phyloP scores from a whole-genome alignment of 2,329 filamentous ascomycete species.

The Fusarium nisikadoi region DNA sequence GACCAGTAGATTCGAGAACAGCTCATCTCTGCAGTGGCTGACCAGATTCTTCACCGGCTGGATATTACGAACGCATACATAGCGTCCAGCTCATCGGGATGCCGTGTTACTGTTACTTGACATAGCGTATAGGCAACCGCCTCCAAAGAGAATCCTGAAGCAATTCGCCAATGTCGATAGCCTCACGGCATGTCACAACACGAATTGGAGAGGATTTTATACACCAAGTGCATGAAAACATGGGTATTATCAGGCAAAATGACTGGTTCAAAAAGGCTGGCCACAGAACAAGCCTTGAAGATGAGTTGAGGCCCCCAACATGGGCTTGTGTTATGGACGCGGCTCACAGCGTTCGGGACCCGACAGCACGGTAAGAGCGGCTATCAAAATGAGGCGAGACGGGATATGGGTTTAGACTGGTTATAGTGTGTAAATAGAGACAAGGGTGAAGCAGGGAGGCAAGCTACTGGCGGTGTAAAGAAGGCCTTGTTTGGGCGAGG shows the following conservation, averaged over 20 bases:
- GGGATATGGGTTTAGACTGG: neutral
- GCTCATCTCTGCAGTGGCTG: neutral
- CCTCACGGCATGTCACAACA: neutral
- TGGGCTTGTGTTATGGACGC: neutral
- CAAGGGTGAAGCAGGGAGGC: neutral
- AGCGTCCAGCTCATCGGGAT: slow-evolving; percentile 11
- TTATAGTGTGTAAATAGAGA: neutral
- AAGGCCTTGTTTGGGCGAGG: neutral
- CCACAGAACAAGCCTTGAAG: neutral
- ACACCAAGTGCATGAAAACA: neutral
- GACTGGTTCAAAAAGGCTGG: neutral
- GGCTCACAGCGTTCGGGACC: slow-evolving; percentile 13
- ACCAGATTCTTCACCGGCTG: slow-evolving; percentile 18
- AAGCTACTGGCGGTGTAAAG: neutral
- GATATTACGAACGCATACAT: neutral
- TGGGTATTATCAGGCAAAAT: neutral
- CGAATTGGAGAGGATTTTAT: neutral
- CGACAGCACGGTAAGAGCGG: slow-evolving; percentile 15
- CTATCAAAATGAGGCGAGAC: slow-evolving; percentile 11
- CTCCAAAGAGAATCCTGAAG: neutral
- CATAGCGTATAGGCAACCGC: neutral
- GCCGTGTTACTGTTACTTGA: slow-evolving; percentile 18
- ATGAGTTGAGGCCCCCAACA: slow-evolving; percentile 4
- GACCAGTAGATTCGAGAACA: neutral
- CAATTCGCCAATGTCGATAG: slow-evolving; percentile 10